These are phyloP conservation scores for Blepharisma undulans DNA, from an alignment of 169 alveolate species.

Conservation along the genomic window DNA sequence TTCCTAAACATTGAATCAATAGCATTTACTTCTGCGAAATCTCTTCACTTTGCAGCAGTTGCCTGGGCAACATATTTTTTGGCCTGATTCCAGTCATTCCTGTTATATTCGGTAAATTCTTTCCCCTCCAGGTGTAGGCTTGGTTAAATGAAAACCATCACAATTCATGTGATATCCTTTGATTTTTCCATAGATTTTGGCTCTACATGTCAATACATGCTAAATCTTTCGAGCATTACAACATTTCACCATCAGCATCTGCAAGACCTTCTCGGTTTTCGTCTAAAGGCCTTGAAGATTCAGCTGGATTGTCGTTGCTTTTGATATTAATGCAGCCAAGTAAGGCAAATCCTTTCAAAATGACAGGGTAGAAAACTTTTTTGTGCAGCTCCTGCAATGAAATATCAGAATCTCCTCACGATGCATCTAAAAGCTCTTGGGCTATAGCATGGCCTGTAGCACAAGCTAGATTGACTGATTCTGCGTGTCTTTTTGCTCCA, in stretches of 20 bases:
- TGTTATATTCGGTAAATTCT: not conserved
- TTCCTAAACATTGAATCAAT: not conserved
- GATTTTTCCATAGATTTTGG: conserved; percentile 83
- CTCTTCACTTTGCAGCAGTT: not conserved
- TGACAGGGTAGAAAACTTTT: conserved; percentile 78
- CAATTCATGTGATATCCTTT: conserved; percentile 52
- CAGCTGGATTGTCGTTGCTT: conserved; percentile 78
- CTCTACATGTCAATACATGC: conserved; percentile 82
- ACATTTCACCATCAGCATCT: conserved; percentile 88
- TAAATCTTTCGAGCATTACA: conserved; percentile 81
- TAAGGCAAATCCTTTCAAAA: conserved; percentile 77
- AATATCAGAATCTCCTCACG: conserved; percentile 78
- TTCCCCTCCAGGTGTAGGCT: not conserved
- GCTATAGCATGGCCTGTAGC: conserved; percentile 86
- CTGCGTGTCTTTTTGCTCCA: not conserved
- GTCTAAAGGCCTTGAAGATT: conserved; percentile 88
- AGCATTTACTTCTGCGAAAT: not conserved
- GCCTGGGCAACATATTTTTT: not conserved
- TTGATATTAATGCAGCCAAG: conserved; percentile 74
- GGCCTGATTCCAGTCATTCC: not conserved
- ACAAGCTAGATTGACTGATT: conserved; percentile 66
- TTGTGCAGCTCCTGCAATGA: conserved; percentile 87
- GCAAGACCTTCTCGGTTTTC: conserved; percentile 86
- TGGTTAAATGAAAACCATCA: not conserved
- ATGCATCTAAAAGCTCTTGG: conserved; percentile 79